phyloP scores from a whole-genome alignment of 768 basidiomycete species.

The Daedaleopsis sinensis region DNA sequence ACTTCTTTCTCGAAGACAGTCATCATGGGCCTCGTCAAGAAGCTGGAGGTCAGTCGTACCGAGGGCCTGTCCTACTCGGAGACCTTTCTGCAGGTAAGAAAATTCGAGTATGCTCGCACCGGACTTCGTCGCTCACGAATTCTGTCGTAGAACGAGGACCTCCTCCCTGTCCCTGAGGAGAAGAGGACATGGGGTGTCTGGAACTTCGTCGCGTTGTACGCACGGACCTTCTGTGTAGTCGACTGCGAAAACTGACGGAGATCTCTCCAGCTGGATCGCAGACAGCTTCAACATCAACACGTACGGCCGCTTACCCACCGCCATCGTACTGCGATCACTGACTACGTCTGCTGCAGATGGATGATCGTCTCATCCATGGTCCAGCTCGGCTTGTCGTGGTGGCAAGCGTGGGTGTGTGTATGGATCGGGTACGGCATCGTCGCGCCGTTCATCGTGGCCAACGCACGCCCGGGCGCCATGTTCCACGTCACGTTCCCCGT shows the following conservation, averaged over 20 bases:
- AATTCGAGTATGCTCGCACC: conserved; percentile 23
- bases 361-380: conserved; percentile 81
- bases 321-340: not conserved
- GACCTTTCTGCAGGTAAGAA: conserved; percentile 62
- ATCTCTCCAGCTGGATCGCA: conserved; percentile 64
- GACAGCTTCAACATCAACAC: conserved; percentile 82
- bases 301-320: conserved; percentile 40
- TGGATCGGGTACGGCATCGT: conserved; percentile 50
- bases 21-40: conserved; percentile 30
- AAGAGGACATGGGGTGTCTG: conserved; percentile 66
- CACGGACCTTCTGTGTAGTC: not conserved
- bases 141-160: conserved; percentile 61
- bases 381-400: conserved; percentile 74
- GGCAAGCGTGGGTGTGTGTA: conserved; percentile 84
- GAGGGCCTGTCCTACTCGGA: conserved; percentile 55
- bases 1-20: not conserved
- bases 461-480: conserved; percentile 76
- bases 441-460: conserved; percentile 74
- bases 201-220: conserved; percentile 71
- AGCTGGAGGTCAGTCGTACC: conserved; percentile 56
- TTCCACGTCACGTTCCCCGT: conserved; percentile 81
- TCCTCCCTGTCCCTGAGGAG: conserved; percentile 64
- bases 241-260: conserved; percentile 10
- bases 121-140: not conserved
- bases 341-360: conserved; percentile 49